These are phyloP conservation scores for Diplocarpon rosae DNA, from an alignment of 2,329 filamentous ascomycete genomes.

Conservation along the genomic window DNA sequence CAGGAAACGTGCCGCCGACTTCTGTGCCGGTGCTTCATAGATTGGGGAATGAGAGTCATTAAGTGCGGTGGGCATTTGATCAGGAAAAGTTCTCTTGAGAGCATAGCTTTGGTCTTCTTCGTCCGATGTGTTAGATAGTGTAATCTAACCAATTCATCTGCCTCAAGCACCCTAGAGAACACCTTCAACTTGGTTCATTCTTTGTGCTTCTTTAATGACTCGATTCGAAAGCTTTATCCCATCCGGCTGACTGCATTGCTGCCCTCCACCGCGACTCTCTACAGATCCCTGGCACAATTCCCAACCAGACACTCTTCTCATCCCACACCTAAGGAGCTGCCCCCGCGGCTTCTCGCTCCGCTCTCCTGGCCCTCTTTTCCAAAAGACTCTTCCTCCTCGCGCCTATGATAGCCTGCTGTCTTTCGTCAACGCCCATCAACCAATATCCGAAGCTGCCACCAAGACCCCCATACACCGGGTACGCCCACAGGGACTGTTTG, in stretches of 20 bases:
- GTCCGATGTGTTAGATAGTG: conserved; percentile 12
- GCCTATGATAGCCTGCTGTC: conserved; percentile 64
- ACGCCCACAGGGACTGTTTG: conserved; percentile 75
- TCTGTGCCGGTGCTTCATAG: conserved; percentile 69
- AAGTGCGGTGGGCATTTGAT: conserved; percentile 3
- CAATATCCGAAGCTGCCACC: conserved; percentile 95
- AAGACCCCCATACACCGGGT: conserved; percentile 76
- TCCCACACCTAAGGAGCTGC: conserved; percentile 9
- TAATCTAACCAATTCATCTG: conserved; percentile 7
- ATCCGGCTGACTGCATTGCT: not conserved
- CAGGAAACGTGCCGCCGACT: conserved; percentile 75
- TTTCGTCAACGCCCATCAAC: conserved; percentile 80
- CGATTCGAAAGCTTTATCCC: not conserved
- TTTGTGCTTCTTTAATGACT: not conserved
- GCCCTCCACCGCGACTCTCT: conserved; percentile 8
- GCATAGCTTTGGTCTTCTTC: not conserved
- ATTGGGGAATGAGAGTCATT: conserved; percentile 34
- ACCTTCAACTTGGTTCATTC: not conserved
- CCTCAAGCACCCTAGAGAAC: not conserved
- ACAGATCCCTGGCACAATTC: conserved; percentile 8
- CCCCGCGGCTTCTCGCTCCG: conserved; percentile 48
- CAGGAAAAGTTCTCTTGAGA: not conserved
- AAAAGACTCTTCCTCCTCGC: conserved; percentile 72
- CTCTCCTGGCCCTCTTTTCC: conserved; percentile 78
- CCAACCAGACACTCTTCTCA: not conserved